Percentiles rank a stretch among this genome's conserved stretches.
Conservation (phyloP, 768 basidiomycete species). For the Termitomyces sp. region DNA sequence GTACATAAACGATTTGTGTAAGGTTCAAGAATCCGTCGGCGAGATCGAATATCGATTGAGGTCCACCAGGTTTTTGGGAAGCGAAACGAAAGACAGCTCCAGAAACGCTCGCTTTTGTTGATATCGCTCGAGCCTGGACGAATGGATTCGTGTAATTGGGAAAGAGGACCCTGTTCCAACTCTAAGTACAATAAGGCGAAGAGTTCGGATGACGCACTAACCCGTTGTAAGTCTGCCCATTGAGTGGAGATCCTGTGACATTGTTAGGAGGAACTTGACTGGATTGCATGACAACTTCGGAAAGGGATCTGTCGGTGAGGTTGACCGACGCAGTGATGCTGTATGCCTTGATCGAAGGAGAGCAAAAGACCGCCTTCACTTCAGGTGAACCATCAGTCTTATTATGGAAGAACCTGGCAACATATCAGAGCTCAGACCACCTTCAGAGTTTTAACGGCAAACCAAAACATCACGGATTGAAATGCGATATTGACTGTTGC, state of each 20-base stretch:
- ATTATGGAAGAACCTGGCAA: constrained; percentile 34
- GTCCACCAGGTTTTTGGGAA: constrained; percentile 31
- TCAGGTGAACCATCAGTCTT: constrained; percentile 25
- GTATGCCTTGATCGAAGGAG: constrained; percentile 40
- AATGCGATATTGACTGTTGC: constrained; percentile 23
- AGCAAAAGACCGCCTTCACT: constrained; percentile 51
- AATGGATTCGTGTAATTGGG: constrained; percentile 32
- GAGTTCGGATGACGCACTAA: constrained; percentile 17
- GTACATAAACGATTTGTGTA: constrained; percentile 46
- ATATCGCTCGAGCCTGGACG: constrained; percentile 42
- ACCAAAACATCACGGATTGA: constrained; percentile 69
- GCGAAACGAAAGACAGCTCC: constrained; percentile 56
- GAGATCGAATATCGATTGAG: constrained; percentile 39
- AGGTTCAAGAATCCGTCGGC: constrained; percentile 46
- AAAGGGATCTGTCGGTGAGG: constrained; percentile 37
- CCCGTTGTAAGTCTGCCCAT: constrained; percentile 57
- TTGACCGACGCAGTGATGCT: constrained; percentile 36
- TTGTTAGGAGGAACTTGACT: constrained; percentile 38
- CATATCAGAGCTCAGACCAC: background rate
- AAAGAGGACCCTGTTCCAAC: constrained; percentile 35
- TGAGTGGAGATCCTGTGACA: constrained; percentile 39
- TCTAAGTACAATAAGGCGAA: background rate
- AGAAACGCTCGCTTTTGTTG: constrained; percentile 48
- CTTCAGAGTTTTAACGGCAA: constrained; percentile 3
- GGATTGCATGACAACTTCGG: constrained; percentile 25